A percentile compares a stretch with the other conserved stretches of the same genome.
Evolutionary conservation across 2,329 filamentous ascomycete species (phyloP).

Genomic region (Cladorrhinum sp.): DNA sequence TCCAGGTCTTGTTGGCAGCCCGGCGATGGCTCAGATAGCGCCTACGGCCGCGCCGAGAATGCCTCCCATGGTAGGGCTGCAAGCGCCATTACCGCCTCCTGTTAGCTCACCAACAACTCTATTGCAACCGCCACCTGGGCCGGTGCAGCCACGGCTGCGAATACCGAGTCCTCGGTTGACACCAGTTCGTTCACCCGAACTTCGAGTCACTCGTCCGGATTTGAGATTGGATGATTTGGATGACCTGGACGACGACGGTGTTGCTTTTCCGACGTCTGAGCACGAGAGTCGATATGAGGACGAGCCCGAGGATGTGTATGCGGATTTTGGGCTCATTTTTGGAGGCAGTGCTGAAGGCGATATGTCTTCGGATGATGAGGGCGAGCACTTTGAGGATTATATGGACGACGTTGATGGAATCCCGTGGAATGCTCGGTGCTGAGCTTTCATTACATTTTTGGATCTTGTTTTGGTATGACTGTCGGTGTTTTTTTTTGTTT

Average conservation of each 20-base stretch:
- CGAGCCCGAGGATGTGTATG: conserved; percentile 51
- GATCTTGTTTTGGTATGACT: background rate
- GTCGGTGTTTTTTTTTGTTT: background rate
- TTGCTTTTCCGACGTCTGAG: conserved; percentile 47
- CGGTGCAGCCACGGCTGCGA: conserved; percentile 13
- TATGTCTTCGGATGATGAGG: conserved; percentile 32
- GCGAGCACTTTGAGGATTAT: conserved; percentile 50
- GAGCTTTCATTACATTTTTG: too few relatives aligned
- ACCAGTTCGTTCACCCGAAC: conserved; percentile 36
- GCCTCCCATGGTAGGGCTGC: background rate
- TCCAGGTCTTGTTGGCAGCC: too few relatives aligned
- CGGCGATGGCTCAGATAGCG: background rate
- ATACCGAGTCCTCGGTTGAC: conserved; percentile 24
- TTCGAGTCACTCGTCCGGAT: conserved; percentile 23
- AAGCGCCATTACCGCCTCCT: background rate
- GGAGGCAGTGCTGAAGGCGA: conserved; percentile 33
- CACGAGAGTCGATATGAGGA: conserved; percentile 46
- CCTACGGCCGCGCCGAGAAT: background rate
- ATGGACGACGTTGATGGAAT: conserved; percentile 56
- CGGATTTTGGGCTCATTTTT: conserved; percentile 54
- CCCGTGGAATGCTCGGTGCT: conserved; percentile 40
- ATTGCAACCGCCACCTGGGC: conserved; percentile 10
- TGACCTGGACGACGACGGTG: conserved; percentile 43
- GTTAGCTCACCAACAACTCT: conserved; percentile 3
- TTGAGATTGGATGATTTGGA: conserved; percentile 21